Conservation (phyloP, 441 rosid species). For the Aquilaria agallochum region DNA sequence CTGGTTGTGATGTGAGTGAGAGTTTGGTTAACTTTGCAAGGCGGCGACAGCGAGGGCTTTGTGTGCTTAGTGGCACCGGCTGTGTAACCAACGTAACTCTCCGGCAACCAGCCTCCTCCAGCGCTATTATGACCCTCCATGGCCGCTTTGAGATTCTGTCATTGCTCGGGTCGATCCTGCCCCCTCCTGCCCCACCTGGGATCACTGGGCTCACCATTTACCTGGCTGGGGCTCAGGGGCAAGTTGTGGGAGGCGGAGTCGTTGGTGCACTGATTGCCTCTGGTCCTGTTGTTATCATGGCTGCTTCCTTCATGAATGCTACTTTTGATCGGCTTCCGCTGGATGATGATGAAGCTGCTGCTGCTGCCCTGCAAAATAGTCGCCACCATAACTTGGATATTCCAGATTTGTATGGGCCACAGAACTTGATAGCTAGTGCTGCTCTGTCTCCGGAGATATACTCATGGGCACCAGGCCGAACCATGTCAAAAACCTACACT, state of each 20-base stretch:
- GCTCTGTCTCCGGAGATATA: conserved; percentile 56
- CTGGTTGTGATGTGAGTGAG: conserved; percentile 58
- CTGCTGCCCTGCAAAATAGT: conserved; percentile 52
- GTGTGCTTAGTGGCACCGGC: conserved; percentile 61
- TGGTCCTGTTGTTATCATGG: conserved; percentile 73
- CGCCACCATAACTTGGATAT: conserved; percentile 65
- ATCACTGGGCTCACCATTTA: conserved; percentile 64
- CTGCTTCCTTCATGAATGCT: conserved; percentile 69
- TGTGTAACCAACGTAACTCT: conserved; percentile 67
- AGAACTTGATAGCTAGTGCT: conserved; percentile 67
- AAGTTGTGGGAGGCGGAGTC: conserved; percentile 73
- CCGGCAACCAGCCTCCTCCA: conserved; percentile 61
- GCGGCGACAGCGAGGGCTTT: conserved; percentile 54
- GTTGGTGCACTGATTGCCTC: conserved; percentile 67
- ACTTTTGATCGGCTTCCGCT: conserved; percentile 65
- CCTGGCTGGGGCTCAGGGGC: conserved; percentile 73
- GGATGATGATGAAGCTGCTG: conserved; percentile 54
- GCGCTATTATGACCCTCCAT: conserved; percentile 59
- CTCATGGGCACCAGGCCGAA: conserved; percentile 57
- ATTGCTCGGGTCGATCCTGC: conserved; percentile 62
- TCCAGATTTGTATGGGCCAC: conserved; percentile 65
- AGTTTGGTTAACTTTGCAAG: conserved; percentile 48
- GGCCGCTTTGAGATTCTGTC: conserved; percentile 80
- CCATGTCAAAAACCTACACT: conserved; percentile 49
- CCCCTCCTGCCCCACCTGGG: conserved; percentile 73